Evolutionary conservation across 2,329 filamentous ascomycete species (phyloP).

Genomic region (Aspergillus neoniger): DNA sequence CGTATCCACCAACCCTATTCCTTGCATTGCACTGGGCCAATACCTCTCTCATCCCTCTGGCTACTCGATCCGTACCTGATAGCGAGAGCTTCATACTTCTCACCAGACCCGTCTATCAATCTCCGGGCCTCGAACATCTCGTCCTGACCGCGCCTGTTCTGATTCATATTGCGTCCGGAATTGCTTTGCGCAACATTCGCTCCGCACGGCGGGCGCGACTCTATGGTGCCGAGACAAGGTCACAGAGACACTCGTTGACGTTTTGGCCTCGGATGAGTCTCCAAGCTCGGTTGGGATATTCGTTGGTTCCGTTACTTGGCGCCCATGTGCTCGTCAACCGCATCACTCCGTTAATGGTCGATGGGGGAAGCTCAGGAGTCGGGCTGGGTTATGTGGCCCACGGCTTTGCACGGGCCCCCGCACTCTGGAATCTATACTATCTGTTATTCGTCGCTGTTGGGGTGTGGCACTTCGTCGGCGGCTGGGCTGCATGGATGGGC

Average conservation of each 20-base stretch:
- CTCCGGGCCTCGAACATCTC: conserved; percentile 74
- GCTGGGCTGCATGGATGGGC: conserved; percentile 78
- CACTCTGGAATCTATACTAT: conserved; percentile 70
- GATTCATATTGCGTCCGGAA: conserved; percentile 74
- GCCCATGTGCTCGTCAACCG: conserved; percentile 78
- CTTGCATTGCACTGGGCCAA: conserved; percentile 76
- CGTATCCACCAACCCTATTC: conserved; percentile 79
- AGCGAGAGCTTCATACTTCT: conserved; percentile 87
- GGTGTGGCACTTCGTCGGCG: conserved; percentile 80
- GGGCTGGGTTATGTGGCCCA: conserved; percentile 82
- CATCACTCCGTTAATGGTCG: conserved; percentile 69
- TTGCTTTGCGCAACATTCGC: conserved; percentile 74
- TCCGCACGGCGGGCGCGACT: conserved; percentile 69
- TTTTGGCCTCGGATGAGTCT: conserved; percentile 72
- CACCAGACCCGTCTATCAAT: conserved; percentile 90
- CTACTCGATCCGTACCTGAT: conserved; percentile 69
- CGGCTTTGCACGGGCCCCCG: conserved; percentile 73
- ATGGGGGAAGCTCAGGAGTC: conserved; percentile 84
- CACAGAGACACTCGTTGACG: conserved; percentile 48
- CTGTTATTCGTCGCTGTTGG: conserved; percentile 65
- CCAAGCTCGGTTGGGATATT: conserved; percentile 72
- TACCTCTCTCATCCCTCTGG: conserved; percentile 76
- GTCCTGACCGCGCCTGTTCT: conserved; percentile 74
- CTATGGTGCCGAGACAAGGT: conserved; percentile 69
- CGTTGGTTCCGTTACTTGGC: conserved; percentile 64